Evolutionary conservation across 805 yeast species (phyloP).

Genomic region (Zygosaccharomyces bailii): DNA sequence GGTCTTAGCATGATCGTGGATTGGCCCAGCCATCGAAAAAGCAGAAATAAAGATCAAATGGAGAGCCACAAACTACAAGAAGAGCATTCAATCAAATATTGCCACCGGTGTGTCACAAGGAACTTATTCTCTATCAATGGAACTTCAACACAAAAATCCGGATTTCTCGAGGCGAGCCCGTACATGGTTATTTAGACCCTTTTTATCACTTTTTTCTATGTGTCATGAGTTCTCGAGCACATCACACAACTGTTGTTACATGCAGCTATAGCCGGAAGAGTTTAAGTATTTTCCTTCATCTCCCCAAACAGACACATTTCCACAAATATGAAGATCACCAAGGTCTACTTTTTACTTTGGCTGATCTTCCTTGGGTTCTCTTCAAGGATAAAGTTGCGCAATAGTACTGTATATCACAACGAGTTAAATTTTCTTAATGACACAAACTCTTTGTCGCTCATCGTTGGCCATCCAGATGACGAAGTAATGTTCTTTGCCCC

Average conservation of each 20-base stretch:
- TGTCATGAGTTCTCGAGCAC: background rate
- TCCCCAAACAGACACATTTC: no score
- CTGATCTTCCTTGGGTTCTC: constrained; percentile 9
- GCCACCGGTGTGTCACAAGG: no score
- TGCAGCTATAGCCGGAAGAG: no score
- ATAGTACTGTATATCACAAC: constrained; percentile 4
- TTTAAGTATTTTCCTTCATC: background rate
- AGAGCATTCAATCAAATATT: no score
- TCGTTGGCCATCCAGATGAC: constrained; percentile 97
- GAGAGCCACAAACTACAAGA: no score
- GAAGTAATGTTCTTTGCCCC: constrained; percentile 98
- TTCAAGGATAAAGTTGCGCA: constrained; percentile 11
- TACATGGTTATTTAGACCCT: background rate
- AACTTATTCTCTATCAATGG: no score
- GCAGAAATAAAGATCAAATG: no score
- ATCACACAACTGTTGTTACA: no score
- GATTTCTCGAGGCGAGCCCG: background rate
- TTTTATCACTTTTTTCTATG: background rate
- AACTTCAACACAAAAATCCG: background rate
- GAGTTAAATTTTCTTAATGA: background rate
- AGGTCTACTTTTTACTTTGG: constrained; percentile 13
- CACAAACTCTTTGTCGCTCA: constrained; percentile 30
- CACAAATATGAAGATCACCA: constrained; percentile 8
- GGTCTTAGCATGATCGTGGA: no score
- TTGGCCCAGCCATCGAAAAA: no score